phyloP scores from a whole-genome alignment of 2,329 filamentous ascomycete species.

The Xylaria multiplex region DNA sequence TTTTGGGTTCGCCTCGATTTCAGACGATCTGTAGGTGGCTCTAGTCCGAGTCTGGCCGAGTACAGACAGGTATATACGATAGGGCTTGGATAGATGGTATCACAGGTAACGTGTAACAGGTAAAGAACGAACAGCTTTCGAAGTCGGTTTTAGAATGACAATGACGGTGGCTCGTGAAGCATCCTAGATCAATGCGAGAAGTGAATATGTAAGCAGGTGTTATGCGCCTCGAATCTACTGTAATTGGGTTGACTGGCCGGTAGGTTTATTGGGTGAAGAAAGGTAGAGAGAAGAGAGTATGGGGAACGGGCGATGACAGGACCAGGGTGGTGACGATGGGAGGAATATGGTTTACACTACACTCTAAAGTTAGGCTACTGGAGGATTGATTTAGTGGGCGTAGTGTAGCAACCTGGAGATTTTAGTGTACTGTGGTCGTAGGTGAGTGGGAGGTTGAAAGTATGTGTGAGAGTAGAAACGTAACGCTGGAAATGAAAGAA shows the following conservation, averaged over 20 bases:
- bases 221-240: conserved; percentile 6
- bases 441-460: neutral
- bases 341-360: conserved; percentile 14
- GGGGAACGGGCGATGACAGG: conserved; percentile 7
- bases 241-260: neutral
- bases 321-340: neutral
- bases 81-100: neutral
- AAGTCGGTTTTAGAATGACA: conserved; percentile 11
- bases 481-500: conserved; percentile 1
- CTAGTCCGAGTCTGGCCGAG: conserved; percentile 3
- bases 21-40: conserved; percentile 18
- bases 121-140: neutral
- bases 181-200: conserved; percentile 11
- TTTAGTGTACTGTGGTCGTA: neutral
- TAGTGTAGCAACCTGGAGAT: conserved; percentile 11
- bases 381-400: conserved; percentile 7
- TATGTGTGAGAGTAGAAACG: conserved; percentile 12
- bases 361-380: neutral
- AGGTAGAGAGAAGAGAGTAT: neutral
- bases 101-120: too few species aligned
- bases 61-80: neutral
- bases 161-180: neutral
- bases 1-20: conserved; percentile 30
- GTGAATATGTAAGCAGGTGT: conserved; percentile 3
- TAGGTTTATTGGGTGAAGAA: neutral